phyloP scores from a whole-genome alignment of 208 protist species.

The Strigomonas culicis region DNA sequence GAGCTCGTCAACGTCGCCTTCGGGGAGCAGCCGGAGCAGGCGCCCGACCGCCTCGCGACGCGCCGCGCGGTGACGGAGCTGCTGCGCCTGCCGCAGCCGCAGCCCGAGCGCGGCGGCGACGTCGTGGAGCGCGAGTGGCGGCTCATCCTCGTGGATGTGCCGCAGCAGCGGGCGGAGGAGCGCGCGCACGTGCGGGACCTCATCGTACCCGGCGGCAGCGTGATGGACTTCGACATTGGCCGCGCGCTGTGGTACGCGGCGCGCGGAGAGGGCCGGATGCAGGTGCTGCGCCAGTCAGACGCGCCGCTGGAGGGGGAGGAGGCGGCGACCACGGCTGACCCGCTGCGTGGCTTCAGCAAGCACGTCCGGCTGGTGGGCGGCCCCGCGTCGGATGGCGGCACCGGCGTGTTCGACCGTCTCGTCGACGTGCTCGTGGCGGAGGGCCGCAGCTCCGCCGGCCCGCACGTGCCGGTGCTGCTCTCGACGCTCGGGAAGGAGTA shows the following conservation, averaged over 20 bases:
- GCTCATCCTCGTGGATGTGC: slow-evolving; percentile 89
- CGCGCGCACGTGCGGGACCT: slow-evolving; percentile 59
- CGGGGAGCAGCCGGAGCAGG: slow-evolving; percentile 63
- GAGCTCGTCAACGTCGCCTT: slow-evolving; percentile 96
- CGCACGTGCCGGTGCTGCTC: slow-evolving; percentile 58
- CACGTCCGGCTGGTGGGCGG: slow-evolving; percentile 20
- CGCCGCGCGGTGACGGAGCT: slow-evolving; percentile 79
- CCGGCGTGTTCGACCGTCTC: slow-evolving; percentile 35
- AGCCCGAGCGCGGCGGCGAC: slow-evolving; percentile 9
- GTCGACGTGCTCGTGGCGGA: slow-evolving; percentile 71
- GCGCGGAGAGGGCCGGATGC: slow-evolving; percentile 75
- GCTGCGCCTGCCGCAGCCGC: slow-evolving; percentile 49
- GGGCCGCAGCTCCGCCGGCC: slow-evolving; percentile 37
- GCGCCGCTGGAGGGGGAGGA: slow-evolving; percentile 8
- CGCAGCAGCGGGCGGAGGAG: slow-evolving; percentile 22
- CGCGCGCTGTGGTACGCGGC: slow-evolving; percentile 94
- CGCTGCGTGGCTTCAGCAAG: slow-evolving; percentile 33
- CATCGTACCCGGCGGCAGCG: slow-evolving; percentile 74
- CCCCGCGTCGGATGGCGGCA: background rate
- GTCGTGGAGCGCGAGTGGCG: slow-evolving; percentile 67
- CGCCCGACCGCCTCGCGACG: slow-evolving; percentile 82
- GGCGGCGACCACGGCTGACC: background rate
- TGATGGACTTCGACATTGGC: slow-evolving; percentile 97
- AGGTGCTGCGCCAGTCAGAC: slow-evolving; percentile 38
- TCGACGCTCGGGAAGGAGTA: slow-evolving; percentile 89